Base-by-base conservation (phyloP, 208 protist species). In the Trypanosoma brucei region DNA sequence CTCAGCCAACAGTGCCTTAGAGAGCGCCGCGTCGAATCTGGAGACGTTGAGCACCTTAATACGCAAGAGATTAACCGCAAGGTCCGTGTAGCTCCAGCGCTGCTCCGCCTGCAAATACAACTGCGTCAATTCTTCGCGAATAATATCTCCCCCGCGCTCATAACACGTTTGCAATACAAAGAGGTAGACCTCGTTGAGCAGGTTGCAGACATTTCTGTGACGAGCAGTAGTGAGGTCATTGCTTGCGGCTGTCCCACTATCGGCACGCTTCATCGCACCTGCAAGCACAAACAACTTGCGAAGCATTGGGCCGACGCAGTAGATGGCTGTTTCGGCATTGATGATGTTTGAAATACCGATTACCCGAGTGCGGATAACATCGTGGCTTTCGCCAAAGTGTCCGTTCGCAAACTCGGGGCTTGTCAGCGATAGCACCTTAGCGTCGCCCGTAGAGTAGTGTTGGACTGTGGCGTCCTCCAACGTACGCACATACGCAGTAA, bases 1-100 rank as follows among this genome's bases (percentile, higher is more conserved):
- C 9, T 68, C 34, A 2, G 14, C 34, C 34, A 71, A 64, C 11
- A 96, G 53, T 35, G 70, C 70, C 69, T 87, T 78, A 8, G 91
- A 86, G 34, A 99, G 78, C 33, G 84, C 85, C 5, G 86, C 76
- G 65, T 97, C 93, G 31, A 98, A 83, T 45, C 84, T 83, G 30
- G 75, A 64, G 39, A 88, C 76, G 54, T 93, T 81, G n/a, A 99
- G 50, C 3, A 99, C 72, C 40, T 84, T 81, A 46, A 93, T 82
- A 62, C 88, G 87, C 35, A 98, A 81, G 34, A 97, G 66, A 55
- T 92, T 81, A 1, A 68, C 59, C 13, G 73, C 81, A 22, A 95
- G 72, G 55, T 91, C 87, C 11, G 82, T 45, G 65, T 83, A 79
- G 52, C 62, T 63, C 74, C 79, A 95, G 42, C 80, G 71, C 38